Evolutionary conservation across 2,329 filamentous ascomycete genomes (phyloP).

Genomic region (Endoconidiophora laricicola): DNA sequence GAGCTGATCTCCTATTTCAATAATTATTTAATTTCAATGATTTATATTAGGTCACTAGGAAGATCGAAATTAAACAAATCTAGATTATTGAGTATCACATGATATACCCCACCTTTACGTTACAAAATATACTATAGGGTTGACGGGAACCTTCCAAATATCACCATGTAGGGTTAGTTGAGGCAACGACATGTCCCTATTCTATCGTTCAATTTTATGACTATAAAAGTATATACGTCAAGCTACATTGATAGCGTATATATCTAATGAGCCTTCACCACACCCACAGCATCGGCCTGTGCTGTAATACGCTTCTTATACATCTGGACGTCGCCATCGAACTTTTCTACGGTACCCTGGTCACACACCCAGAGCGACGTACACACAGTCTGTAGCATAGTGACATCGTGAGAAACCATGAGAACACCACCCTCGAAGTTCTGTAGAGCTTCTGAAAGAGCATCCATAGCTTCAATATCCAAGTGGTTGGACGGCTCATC

Average conservation of each 20-base stretch:
- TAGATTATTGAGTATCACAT: too few relatives aligned
- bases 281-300: constrained; percentile 75
- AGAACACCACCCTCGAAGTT: constrained; percentile 87
- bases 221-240: background rate
- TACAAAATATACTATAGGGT: too few relatives aligned
- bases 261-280: constrained; percentile 49
- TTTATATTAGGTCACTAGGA: too few relatives aligned
- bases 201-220: background rate
- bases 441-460: constrained; percentile 65
- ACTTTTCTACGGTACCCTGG: constrained; percentile 84
- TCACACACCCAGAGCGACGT: constrained; percentile 94
- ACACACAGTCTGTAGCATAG: constrained; percentile 94
- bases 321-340: constrained; percentile 81
- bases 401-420: constrained; percentile 98
- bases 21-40: too few relatives aligned
- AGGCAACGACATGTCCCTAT: too few relatives aligned
- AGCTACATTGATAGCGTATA: background rate
- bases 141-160: too few relatives aligned
- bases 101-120: too few relatives aligned
- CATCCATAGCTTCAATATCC: constrained; percentile 99
- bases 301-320: constrained; percentile 95
- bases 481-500: constrained; percentile 98
- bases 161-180: too few relatives aligned
- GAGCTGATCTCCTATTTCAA: too few relatives aligned
- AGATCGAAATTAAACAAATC: too few relatives aligned